Percentiles rank a stretch among this genome's conserved stretches.
These are phyloP conservation scores for Dunaliella salina DNA, from an alignment of 163 green algal genomes.

Conservation along the genomic window DNA sequence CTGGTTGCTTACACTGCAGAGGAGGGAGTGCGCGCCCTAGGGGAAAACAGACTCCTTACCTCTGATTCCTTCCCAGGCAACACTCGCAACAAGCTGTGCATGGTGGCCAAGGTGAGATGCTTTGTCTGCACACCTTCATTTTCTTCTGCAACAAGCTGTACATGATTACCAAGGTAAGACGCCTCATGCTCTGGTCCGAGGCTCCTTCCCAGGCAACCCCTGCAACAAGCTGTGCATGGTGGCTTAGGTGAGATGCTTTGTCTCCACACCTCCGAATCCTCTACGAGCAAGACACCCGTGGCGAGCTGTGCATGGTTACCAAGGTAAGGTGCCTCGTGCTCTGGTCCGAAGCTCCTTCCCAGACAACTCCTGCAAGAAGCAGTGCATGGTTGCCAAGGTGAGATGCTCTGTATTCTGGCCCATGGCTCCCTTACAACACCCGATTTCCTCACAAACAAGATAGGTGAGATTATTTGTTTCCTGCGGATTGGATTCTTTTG, in stretches of 20 bases:
- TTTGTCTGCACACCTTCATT: conserved; percentile 60
- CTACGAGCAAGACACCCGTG: too few relatives aligned
- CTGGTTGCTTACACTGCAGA: conserved; percentile 90
- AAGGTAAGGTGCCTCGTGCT: conserved; percentile 47
- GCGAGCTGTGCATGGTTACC: conserved; percentile 82
- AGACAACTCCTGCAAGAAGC: conserved; percentile 72
- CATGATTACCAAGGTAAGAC: conserved; percentile 64
- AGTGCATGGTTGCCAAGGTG: conserved; percentile 77
- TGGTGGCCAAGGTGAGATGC: conserved; percentile 62
- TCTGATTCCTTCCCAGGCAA: conserved; percentile 82
- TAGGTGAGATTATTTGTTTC: too few relatives aligned
- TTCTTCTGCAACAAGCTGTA: conserved; percentile 93
- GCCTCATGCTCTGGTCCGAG: conserved; percentile 49
- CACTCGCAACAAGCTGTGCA: conserved; percentile 84
- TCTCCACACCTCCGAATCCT: conserved; percentile 68
- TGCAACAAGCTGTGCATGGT: conserved; percentile 88
- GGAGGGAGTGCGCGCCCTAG: conserved; percentile 77
- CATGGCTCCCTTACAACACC: too few relatives aligned
- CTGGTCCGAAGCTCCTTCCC: conserved; percentile 85
- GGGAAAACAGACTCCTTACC: conserved; percentile 74
- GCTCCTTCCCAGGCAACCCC: conserved; percentile 77
- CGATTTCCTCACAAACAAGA: too few relatives aligned
- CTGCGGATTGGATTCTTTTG: too few relatives aligned
- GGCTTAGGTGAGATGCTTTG: conserved; percentile 46
- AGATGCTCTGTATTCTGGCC: not conserved